Evolutionary conservation across 495 filamentous ascomycete species (phyloP).

Genomic region (Cairneyella variabilis): DNA sequence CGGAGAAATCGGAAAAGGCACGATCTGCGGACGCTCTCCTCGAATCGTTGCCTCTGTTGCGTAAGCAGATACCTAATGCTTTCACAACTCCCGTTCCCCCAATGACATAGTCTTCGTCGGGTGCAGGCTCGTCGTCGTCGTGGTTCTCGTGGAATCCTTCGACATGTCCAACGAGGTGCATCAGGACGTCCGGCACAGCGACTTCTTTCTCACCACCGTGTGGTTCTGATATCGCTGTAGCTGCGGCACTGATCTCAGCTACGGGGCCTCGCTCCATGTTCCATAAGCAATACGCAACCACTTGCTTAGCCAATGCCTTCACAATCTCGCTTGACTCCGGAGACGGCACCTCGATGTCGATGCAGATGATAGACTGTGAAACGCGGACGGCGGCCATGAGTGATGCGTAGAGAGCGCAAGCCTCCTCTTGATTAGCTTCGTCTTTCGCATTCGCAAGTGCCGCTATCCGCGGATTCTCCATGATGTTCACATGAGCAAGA

Average conservation of each 20-base stretch:
- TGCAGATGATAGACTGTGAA: constrained; percentile 75
- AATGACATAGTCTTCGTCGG: constrained; percentile 93
- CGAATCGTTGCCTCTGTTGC: constrained; percentile 62
- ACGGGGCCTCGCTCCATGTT: constrained; percentile 73
- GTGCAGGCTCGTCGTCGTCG: constrained; percentile 66
- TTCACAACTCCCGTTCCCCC: constrained; percentile 94
- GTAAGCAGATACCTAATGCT: constrained; percentile 83
- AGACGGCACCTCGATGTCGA: constrained; percentile 87
- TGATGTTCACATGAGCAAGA: constrained; percentile 81
- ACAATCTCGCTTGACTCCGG: constrained; percentile 79
- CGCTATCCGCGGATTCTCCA: constrained; percentile 74
- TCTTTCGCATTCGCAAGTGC: constrained; percentile 62
- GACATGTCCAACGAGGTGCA: constrained; percentile 57
- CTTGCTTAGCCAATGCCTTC: constrained; percentile 87
- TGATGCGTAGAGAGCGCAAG: constrained; percentile 89
- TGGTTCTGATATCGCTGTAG: constrained; percentile 27
- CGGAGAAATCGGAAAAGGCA: constrained; percentile 15
- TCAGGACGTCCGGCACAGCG: constrained; percentile 48
- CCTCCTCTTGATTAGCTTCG: constrained; percentile 80
- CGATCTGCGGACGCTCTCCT: constrained; percentile 41
- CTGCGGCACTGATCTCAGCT: constrained; percentile 33
- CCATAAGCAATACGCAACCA: constrained; percentile 86
- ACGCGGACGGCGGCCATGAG: constrained; percentile 85
- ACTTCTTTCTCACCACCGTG: constrained; percentile 36
- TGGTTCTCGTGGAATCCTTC: constrained; percentile 49